Evolutionary conservation across 208 protist species (phyloP).

Genomic region (Trypanosoma lewisi): DNA sequence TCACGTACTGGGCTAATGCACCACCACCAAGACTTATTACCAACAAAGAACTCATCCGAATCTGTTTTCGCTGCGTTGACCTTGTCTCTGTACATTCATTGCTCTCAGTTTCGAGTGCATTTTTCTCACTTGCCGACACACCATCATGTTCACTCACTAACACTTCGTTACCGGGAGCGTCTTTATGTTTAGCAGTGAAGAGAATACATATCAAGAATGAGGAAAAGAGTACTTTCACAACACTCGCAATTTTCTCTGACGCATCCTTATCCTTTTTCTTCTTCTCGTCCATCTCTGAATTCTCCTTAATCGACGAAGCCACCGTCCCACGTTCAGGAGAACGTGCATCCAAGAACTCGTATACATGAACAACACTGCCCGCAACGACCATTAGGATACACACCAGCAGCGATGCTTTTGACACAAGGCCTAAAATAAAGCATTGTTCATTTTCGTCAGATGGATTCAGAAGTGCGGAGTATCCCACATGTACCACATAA

Average conservation of each 20-base stretch:
- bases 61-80: not conserved
- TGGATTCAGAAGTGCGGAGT: not conserved
- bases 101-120: not conserved
- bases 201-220: not conserved
- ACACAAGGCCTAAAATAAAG: not conserved
- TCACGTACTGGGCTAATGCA: not conserved
- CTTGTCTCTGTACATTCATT: not conserved
- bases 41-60: not conserved
- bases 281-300: not conserved
- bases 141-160: not conserved
- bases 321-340: not conserved
- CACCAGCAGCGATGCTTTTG: not conserved
- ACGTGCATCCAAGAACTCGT: not conserved
- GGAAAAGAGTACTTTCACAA: not conserved
- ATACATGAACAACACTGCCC: constrained; percentile 4
- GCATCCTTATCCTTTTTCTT: not conserved
- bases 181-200: not conserved
- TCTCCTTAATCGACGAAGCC: not conserved
- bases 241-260: not conserved
- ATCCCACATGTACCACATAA: not conserved
- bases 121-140: not conserved
- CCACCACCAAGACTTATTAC: constrained; percentile 2
- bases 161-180: not conserved
- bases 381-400: constrained; percentile 2
- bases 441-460: not conserved